Evolutionary conservation across 805 yeast species (phyloP).

Genomic region (Candida adriatica): DNA sequence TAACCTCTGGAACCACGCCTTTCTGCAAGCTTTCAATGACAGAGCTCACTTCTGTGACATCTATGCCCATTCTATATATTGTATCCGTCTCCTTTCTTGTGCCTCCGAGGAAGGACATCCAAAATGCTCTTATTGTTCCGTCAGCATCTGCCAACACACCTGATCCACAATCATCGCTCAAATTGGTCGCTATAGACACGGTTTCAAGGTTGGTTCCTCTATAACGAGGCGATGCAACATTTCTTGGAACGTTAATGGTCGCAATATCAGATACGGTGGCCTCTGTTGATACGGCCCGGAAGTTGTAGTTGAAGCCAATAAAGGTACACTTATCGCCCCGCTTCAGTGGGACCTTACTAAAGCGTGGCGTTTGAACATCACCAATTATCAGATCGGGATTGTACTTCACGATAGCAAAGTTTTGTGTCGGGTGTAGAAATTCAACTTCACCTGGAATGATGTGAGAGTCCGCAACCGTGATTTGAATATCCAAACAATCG

Average conservation of each 20-base stretch:
- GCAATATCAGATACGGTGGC: slow-evolving; percentile 74
- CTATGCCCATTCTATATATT: slow-evolving; percentile 68
- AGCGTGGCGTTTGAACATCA: slow-evolving; percentile 60
- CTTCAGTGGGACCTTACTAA: slow-evolving; percentile 47
- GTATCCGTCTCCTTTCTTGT: slow-evolving; percentile 51
- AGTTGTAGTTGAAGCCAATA: slow-evolving; percentile 69
- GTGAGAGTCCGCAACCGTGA: slow-evolving; percentile 81
- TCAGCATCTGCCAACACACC: slow-evolving; percentile 73
- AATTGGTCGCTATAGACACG: slow-evolving; percentile 62
- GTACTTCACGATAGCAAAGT: slow-evolving; percentile 76
- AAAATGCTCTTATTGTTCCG: slow-evolving; percentile 76
- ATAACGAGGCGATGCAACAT: slow-evolving; percentile 66
- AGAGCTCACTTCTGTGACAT: slow-evolving; percentile 54
- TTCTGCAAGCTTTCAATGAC: slow-evolving; percentile 51
- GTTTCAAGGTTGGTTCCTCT: slow-evolving; percentile 82
- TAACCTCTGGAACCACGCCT: slow-evolving; percentile 47
- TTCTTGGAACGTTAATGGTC: slow-evolving; percentile 65
- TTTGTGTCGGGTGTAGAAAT: slow-evolving; percentile 82
- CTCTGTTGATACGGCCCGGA: slow-evolving; percentile 64
- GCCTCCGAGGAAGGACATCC: slow-evolving; percentile 83
- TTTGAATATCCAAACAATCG: slow-evolving; percentile 60
- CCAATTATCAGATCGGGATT: slow-evolving; percentile 72
- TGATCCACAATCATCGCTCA: slow-evolving; percentile 67
- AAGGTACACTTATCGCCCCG: slow-evolving; percentile 77
- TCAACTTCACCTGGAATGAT: slow-evolving; percentile 74